phyloP scores from a whole-genome alignment of 176 grass and related monocot species.

The Luzula sylvatica region DNA sequence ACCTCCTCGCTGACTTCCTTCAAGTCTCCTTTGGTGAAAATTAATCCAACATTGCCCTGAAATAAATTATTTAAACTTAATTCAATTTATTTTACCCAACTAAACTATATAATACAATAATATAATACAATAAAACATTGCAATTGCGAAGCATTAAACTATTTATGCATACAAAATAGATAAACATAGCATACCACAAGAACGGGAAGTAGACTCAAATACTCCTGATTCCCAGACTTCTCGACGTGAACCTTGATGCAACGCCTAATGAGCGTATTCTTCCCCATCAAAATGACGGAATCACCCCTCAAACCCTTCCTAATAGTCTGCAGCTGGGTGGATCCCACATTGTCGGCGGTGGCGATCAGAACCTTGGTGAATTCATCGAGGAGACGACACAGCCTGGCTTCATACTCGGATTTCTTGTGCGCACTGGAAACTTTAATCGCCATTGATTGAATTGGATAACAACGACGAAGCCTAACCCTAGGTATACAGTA shows the following conservation, averaged over 20 bases:
- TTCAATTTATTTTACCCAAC: too few relatives aligned
- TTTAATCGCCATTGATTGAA: slow-evolving; percentile 81
- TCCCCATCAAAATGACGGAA: slow-evolving; percentile 76
- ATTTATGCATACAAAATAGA: neutral
- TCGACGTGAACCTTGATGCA: slow-evolving; percentile 70
- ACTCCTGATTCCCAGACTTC: slow-evolving; percentile 38
- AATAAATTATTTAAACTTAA: neutral
- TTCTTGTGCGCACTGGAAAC: slow-evolving; percentile 77
- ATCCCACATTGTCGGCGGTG: slow-evolving; percentile 71
- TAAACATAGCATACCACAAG: slow-evolving; percentile 35
- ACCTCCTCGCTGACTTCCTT: slow-evolving; percentile 87
- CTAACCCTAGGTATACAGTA: slow-evolving; percentile 1
- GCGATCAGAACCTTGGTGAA: slow-evolving; percentile 78
- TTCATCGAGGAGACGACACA: slow-evolving; percentile 61
- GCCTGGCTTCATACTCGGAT: slow-evolving; percentile 57
- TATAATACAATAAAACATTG: too few relatives aligned
- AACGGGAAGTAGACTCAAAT: slow-evolving; percentile 36
- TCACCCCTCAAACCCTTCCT: slow-evolving; percentile 58
- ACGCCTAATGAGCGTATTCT: slow-evolving; percentile 74
- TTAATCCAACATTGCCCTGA: slow-evolving; percentile 76
- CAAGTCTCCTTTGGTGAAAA: slow-evolving; percentile 88
- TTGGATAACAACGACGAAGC: slow-evolving; percentile 1
- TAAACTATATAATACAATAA: too few relatives aligned
- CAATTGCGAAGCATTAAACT: neutral
- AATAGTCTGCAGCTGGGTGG: slow-evolving; percentile 77